Conservation (phyloP, 2,329 filamentous ascomycete species). For the Rutstroemia sydowiana region DNA sequence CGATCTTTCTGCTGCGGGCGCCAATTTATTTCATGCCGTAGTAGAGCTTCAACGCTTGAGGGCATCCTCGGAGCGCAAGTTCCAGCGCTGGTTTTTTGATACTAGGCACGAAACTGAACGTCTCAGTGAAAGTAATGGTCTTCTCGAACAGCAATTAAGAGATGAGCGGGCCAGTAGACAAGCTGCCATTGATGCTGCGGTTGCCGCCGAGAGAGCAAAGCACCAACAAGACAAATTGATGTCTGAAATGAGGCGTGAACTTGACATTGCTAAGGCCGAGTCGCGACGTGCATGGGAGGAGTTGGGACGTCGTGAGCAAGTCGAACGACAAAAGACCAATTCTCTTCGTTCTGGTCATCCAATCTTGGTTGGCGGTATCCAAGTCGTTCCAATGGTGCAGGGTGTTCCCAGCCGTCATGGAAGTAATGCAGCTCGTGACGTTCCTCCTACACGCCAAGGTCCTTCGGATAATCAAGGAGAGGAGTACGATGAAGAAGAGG, state of each 20-base stretch:
- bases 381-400: constrained; percentile 88
- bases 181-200: constrained; percentile 58
- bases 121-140: constrained; percentile 71
- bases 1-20: constrained; percentile 92
- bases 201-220: constrained; percentile 63
- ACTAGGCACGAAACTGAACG: constrained; percentile 83
- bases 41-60: constrained; percentile 91
- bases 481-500: constrained; percentile 18
- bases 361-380: constrained; percentile 84
- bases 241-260: constrained; percentile 85
- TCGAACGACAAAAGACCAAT: constrained; percentile 78
- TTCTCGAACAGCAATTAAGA: constrained; percentile 69
- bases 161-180: constrained; percentile 64
- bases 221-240: constrained; percentile 67
- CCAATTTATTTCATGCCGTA: constrained; percentile 94
- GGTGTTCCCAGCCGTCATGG: constrained; percentile 52
- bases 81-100: constrained; percentile 98
- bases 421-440: constrained; percentile 34
- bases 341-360: constrained; percentile 84
- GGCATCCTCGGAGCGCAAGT: constrained; percentile 93
- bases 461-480: constrained; percentile 31
- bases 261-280: constrained; percentile 93
- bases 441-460: constrained; percentile 39
- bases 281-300: constrained; percentile 96
- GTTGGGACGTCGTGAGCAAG: constrained; percentile 83